A percentile compares a stretch with the other conserved stretches of the same genome.
Conservation (phyloP, 1,284 basidiomycete species). For the Pseudomicrostroma phylloplanum region DNA sequence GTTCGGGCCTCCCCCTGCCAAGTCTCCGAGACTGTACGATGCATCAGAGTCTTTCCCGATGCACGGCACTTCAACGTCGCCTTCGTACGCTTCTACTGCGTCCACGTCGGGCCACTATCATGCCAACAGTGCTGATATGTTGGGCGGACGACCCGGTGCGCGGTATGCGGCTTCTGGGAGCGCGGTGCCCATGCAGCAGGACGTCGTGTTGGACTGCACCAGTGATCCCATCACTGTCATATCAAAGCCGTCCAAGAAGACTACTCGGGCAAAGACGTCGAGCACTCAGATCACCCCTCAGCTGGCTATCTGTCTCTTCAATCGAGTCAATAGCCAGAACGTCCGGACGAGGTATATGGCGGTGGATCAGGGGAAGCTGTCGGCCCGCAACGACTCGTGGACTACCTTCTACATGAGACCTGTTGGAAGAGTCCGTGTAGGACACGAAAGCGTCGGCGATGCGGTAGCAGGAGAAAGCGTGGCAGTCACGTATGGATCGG, state of each 20-base stretch:
- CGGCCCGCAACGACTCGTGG: slow-evolving; percentile 79
- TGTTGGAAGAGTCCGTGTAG: background rate
- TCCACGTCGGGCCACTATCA: slow-evolving; percentile 1
- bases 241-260: slow-evolving; percentile 95
- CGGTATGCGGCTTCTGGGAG: background rate
- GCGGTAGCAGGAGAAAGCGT: slow-evolving; percentile 28
- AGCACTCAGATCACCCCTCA: slow-evolving; percentile 81
- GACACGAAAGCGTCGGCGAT: slow-evolving; percentile 62
- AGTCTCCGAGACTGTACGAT: background rate
- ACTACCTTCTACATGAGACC: slow-evolving; percentile 62
- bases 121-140: slow-evolving; percentile 7
- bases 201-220: background rate
- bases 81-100: background rate
- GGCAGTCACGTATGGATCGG: slow-evolving; percentile 77
- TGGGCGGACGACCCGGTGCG: background rate
- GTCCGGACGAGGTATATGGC: slow-evolving; percentile 92
- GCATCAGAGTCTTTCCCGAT: background rate
- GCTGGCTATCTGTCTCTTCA: slow-evolving; percentile 87
- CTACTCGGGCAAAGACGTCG: slow-evolving; percentile 87
- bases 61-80: too few species aligned
- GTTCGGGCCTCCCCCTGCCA: background rate
- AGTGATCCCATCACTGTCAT: slow-evolving; percentile 73
- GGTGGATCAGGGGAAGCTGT: slow-evolving; percentile 59
- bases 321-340: slow-evolving; percentile 91
- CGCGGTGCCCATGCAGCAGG: background rate